Percentiles rank a stretch among this genome's conserved stretches.
Conservation (phyloP, 257 asterid genomes). For the Nicotiana tomentosiformis region DNA sequence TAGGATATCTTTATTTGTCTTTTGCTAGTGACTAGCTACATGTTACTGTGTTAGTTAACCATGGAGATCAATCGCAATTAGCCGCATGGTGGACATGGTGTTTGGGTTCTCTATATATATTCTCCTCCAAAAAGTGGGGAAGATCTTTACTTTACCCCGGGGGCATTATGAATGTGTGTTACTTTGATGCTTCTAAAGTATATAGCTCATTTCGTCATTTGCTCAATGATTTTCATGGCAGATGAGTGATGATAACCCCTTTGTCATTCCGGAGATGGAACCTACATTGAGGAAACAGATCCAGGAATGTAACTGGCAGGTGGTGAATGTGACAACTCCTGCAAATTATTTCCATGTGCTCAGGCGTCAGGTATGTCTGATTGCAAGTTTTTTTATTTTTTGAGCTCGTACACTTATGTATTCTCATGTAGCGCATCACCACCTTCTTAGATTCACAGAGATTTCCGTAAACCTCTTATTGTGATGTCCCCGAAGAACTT, state of each 20-base stretch:
- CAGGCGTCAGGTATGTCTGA: conserved; percentile 81
- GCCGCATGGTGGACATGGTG: not conserved
- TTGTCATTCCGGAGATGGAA: conserved; percentile 94
- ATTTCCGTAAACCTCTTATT: conserved; percentile 90
- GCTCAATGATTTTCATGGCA: conserved; percentile 28
- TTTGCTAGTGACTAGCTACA: not conserved
- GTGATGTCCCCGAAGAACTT: conserved; percentile 95
- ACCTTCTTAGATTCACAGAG: conserved; percentile 71
- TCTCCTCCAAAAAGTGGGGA: not conserved
- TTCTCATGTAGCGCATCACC: conserved; percentile 17
- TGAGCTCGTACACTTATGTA: not conserved
- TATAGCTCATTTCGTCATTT: not conserved
- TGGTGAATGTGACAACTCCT: conserved; percentile 97
- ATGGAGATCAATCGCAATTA: not conserved
- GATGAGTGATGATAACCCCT: conserved; percentile 98
- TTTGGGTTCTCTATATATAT: not conserved
- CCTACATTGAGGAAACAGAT: conserved; percentile 82
- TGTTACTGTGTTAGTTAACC: not conserved
- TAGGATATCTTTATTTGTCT: not conserved
- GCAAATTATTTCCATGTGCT: conserved; percentile 98
- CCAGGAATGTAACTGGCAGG: conserved; percentile 98
- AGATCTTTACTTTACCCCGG: not conserved
- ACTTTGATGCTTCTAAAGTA: not conserved
- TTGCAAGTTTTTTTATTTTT: not conserved
- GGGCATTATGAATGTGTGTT: not conserved